These are phyloP conservation scores for Aulographum hederae DNA, from an alignment of 2,329 filamentous ascomycete species.

Conservation along the genomic window DNA sequence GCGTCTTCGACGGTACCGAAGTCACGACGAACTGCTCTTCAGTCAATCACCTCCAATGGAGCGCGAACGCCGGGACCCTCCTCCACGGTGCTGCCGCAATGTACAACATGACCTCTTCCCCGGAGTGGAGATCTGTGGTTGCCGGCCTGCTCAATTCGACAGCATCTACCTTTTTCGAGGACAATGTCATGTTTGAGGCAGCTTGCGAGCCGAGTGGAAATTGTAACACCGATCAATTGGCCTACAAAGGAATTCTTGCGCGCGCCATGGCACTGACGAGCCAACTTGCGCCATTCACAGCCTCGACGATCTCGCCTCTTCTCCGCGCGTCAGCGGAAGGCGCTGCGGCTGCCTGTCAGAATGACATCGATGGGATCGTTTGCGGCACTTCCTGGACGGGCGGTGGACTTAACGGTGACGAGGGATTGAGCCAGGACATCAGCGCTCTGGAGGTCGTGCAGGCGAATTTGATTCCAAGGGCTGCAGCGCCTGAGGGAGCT, in stretches of 20 bases:
- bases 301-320: conserved; percentile 25
- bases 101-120: conserved; percentile 27
- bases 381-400: too few species aligned
- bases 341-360: too few species aligned
- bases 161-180: neutral
- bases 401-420: too few species aligned
- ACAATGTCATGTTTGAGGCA: neutral
- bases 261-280: conserved; percentile 45
- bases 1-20: conserved; percentile 27
- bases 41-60: conserved; percentile 27
- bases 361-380: too few species aligned
- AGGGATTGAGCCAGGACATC: too few species aligned
- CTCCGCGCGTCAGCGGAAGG: conserved; percentile 35
- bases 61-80: conserved; percentile 27
- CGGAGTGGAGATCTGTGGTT: too few species aligned
- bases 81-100: conserved; percentile 27
- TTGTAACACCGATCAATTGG: conserved; percentile 47
- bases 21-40: conserved; percentile 23
- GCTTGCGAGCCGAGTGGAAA: neutral
- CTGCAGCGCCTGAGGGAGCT: too few species aligned
- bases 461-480: too few species aligned
- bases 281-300: conserved; percentile 36
- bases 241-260: conserved; percentile 50
- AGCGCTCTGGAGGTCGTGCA: too few species aligned
- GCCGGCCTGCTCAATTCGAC: neutral